Conservation (phyloP, 352 stramenopile genomes). For the Pythium dissotocum region DNA sequence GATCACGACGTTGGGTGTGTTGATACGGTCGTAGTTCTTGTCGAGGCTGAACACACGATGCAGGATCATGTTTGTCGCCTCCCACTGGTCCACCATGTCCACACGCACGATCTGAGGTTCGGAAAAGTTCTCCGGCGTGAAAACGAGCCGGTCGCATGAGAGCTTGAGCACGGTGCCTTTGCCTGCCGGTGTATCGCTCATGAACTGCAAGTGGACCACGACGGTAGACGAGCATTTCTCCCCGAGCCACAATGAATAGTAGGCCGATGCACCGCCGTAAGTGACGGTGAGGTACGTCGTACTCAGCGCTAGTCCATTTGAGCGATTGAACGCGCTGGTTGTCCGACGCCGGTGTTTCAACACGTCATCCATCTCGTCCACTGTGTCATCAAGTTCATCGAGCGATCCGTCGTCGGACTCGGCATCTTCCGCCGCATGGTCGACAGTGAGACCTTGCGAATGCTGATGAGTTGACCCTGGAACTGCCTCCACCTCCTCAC, state of each 20-base stretch:
- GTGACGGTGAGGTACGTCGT: slow-evolving; percentile 49
- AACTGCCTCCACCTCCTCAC: background rate
- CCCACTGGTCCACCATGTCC: slow-evolving; percentile 47
- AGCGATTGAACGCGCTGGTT: slow-evolving; percentile 24
- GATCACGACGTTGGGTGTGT: slow-evolving; percentile 50
- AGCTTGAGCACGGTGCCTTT: slow-evolving; percentile 34
- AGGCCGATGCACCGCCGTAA: slow-evolving; percentile 58
- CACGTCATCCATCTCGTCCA: background rate
- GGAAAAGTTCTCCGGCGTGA: slow-evolving; percentile 56
- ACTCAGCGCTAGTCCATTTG: slow-evolving; percentile 40
- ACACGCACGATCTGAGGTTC: slow-evolving; percentile 69
- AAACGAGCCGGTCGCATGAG: slow-evolving; percentile 70
- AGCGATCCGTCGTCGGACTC: background rate
- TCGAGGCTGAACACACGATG: slow-evolving; percentile 71
- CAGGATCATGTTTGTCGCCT: slow-evolving; percentile 50
- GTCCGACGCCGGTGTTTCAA: slow-evolving; percentile 3
- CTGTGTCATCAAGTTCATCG: background rate
- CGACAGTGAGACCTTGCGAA: background rate
- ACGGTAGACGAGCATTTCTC: slow-evolving; percentile 64
- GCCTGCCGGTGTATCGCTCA: slow-evolving; percentile 33
- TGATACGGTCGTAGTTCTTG: slow-evolving; percentile 56
- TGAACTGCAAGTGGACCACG: slow-evolving; percentile 66
- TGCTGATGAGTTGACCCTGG: background rate
- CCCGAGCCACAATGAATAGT: slow-evolving; percentile 61
- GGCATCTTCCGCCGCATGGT: background rate